phyloP scores from a whole-genome alignment of 306 rosid species.

The Hippophae gyantsensis region DNA sequence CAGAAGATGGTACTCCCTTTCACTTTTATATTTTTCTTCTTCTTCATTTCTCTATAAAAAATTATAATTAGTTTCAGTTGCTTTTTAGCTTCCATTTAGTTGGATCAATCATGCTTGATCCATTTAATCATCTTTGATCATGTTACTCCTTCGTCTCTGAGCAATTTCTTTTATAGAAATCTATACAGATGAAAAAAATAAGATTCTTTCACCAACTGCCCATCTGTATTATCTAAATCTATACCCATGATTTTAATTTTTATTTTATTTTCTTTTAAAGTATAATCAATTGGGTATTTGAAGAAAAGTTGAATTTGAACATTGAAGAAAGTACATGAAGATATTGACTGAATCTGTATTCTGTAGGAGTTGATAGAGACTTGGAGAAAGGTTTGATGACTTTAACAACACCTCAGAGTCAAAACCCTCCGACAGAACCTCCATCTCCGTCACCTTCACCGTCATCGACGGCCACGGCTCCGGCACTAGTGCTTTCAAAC shows the following conservation, averaged over 20 bases:
- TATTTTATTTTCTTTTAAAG: no score
- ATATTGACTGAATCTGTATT: conserved; percentile 1
- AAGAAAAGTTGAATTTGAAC: no score
- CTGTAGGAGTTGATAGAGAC: conserved; percentile 38
- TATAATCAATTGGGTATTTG: no score
- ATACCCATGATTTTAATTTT: no score
- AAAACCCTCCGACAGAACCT: conserved; percentile 33
- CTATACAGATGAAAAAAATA: no score
- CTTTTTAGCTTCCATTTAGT: not conserved
- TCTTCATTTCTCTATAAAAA: not conserved
- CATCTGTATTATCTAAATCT: no score
- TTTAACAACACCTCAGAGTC: conserved; percentile 16
- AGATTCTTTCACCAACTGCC: no score
- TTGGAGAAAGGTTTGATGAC: conserved; percentile 32
- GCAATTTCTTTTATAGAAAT: not conserved
- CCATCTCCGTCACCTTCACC: conserved; percentile 73
- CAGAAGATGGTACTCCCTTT: conserved; percentile 9
- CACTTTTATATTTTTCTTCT: not conserved
- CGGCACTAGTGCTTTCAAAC: conserved; percentile 84
- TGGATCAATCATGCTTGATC: not conserved
- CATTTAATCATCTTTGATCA: not conserved
- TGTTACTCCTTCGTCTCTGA: not conserved
- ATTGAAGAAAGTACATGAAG: no score
- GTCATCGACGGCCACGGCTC: conserved; percentile 48
- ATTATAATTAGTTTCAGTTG: not conserved